phyloP scores from a whole-genome alignment of 2,329 filamentous ascomycete genomes.

The Ceratocystis variospora region DNA sequence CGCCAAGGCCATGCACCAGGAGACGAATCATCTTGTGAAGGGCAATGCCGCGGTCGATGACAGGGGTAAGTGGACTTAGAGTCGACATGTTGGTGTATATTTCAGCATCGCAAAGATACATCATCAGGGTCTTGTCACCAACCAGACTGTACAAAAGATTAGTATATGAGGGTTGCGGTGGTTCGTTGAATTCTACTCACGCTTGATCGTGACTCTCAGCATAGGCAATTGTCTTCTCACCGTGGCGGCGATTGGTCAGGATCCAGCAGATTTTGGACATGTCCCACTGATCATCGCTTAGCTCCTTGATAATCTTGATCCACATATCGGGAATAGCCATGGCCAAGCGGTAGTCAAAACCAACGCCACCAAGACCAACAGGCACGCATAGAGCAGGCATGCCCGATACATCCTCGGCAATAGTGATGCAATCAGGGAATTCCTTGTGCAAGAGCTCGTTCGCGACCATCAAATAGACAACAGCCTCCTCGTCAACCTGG shows the following conservation, averaged over 20 bases:
- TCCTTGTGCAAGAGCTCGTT: conserved; percentile 91
- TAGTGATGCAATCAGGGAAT: conserved; percentile 76
- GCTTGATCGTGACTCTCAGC: conserved; percentile 96
- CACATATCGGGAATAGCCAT: conserved; percentile 99
- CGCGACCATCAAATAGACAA: conserved; percentile 89
- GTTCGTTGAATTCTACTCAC: conserved; percentile 39
- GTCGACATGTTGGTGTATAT: conserved; percentile 97
- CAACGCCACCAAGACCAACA: conserved; percentile 73
- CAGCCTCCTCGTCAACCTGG: conserved; percentile 78
- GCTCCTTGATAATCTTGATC: conserved; percentile 96
- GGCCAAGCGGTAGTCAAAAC: conserved; percentile 91
- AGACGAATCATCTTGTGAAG: conserved; percentile 97
- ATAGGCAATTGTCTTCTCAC: conserved; percentile 97
- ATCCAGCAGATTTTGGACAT: conserved; percentile 74
- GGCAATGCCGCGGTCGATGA: conserved; percentile 80
- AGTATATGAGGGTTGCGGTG: conserved; percentile 19
- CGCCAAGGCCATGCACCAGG: conserved; percentile 78
- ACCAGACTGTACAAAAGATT: conserved; percentile 49
- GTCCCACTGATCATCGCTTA: conserved; percentile 83
- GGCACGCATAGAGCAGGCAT: conserved; percentile 95
- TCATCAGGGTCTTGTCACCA: conserved; percentile 91
- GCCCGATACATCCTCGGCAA: conserved; percentile 93
- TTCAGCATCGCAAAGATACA: conserved; percentile 95
- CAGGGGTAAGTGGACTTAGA: conserved; percentile 66
- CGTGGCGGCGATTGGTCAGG: conserved; percentile 80